Base-by-base conservation (phyloP, 2,329 filamentous ascomycete genomes). In the Fusarium begoniae region DNA sequence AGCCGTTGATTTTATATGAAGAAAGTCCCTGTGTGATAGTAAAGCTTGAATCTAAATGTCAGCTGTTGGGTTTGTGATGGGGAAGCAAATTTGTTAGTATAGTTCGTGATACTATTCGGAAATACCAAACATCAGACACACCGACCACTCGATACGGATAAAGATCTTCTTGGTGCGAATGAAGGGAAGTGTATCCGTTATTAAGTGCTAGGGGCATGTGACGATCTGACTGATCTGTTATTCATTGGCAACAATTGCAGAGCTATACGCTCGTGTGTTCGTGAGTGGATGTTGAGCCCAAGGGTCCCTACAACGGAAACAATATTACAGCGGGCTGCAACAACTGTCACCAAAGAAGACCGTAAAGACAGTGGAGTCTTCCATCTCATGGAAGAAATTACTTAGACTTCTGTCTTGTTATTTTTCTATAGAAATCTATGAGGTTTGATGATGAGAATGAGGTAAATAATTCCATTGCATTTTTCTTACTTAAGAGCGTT, bases 81-180 rank as follows among this genome's bases (percentile, higher is more conserved):
- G 43, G 26, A 69, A 63, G 26, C 43, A 41, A 41, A 35, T 22
- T 51, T 24, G 32, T 35, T 20, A 64, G 18, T 20, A 5, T 26
- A n/a, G n/a, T 51, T 50, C 26, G 65, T 69, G 43, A 56, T 37
- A 69, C 57, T 56, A 51, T 69, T 64, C 32, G 18, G 38, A 41
- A 60, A 51, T 37, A 28, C 43, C 14, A 43, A 28, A n/a, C 32
- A 40, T n/a, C 18, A 56, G 30, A 35, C 32, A 10, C 17, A 14
- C 26, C 17, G 20, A 22, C 12, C 8, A 37, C 58, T 18, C 14
- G 17, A 24, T 28, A 35, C 8, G 20, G 22, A 20, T 26, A 37
- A 37, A 37, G 13, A 41, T 48, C 26, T 48, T 22, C 18, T 24
- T 18, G 20, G 28, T 18, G 20, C 6, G n/a, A 8, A 35, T 22